These are phyloP conservation scores for Starmerella vaccinii DNA, from an alignment of 805 yeast species.

Conservation along the genomic window DNA sequence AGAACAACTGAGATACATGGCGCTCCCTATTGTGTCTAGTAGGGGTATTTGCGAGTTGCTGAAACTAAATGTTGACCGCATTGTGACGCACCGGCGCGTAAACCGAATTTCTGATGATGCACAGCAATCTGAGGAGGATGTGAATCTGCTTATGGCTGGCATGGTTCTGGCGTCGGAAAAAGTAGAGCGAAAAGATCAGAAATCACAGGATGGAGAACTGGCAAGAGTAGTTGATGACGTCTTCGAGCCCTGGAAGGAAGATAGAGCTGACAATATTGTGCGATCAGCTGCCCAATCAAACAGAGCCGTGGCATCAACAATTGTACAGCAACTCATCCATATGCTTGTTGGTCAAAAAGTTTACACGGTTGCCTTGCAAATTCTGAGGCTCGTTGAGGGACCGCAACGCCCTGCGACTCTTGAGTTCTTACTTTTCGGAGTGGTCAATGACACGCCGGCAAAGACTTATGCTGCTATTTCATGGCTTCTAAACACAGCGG, in stretches of 20 bases:
- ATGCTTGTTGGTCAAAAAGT: constrained; percentile 9
- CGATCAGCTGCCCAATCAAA: background rate
- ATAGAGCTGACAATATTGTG: background rate
- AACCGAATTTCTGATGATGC: background rate
- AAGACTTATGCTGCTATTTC: constrained; percentile 18
- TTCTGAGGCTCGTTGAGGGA: constrained; percentile 14
- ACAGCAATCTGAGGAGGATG: constrained; percentile 24
- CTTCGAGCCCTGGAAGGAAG: constrained; percentile 11
- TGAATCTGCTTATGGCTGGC: constrained; percentile 27
- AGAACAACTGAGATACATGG: constrained; percentile 30
- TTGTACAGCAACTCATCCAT: background rate
- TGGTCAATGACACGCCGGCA: constrained; percentile 24
- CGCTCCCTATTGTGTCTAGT: constrained; percentile 21
- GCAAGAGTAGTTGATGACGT: constrained; percentile 13
- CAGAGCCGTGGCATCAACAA: background rate
- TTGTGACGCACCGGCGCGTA: constrained; percentile 1
- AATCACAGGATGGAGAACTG: background rate
- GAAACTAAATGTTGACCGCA: constrained; percentile 12
- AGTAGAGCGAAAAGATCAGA: background rate
- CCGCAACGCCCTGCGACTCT: background rate
- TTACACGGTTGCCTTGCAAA: constrained; percentile 20
- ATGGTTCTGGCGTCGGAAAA: constrained; percentile 26
- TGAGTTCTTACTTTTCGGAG: constrained; percentile 16
- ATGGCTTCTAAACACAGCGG: constrained; percentile 21
- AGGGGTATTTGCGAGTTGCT: constrained; percentile 21